These are phyloP conservation scores for Letharia columbiana DNA, from an alignment of 495 filamentous ascomycete genomes.

Conservation along the genomic window DNA sequence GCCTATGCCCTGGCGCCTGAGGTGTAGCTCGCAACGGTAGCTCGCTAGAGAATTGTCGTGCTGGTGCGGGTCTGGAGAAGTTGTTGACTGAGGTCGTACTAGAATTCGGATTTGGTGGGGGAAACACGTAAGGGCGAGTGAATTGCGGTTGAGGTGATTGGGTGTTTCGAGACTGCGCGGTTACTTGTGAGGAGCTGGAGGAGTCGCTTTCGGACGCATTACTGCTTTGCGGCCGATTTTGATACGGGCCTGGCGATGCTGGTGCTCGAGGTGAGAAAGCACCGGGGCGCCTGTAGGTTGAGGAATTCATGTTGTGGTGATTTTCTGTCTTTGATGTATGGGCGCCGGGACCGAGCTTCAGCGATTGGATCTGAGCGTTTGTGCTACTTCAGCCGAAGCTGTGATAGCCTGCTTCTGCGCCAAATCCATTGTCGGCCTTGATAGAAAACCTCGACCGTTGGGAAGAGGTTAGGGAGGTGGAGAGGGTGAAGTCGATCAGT, in stretches of 20 bases:
- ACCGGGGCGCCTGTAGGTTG: constrained; percentile 24
- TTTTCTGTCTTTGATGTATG: background rate
- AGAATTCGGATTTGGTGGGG: constrained; percentile 21
- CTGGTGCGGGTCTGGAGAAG: constrained; percentile 28
- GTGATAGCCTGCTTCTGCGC: background rate
- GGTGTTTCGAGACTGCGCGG: constrained; percentile 35
- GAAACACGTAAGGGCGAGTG: constrained; percentile 30
- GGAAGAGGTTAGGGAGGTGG: background rate
- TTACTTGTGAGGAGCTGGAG: constrained; percentile 43
- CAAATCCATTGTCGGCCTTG: background rate
- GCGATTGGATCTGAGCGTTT: background rate
- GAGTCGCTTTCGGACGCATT: constrained; percentile 47
- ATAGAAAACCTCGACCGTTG: background rate
- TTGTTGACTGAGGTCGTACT: constrained; percentile 28
- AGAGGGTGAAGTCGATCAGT: background rate
- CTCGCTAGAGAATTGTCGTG: constrained; percentile 34
- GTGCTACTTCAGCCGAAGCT: background rate
- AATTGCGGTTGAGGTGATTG: constrained; percentile 23
- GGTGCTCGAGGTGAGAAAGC: constrained; percentile 25
- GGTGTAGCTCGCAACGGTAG: constrained; percentile 28
- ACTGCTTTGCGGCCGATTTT: constrained; percentile 28
- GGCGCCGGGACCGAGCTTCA: constrained; percentile 3
- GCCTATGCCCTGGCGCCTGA: constrained; percentile 38
- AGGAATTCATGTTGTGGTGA: constrained; percentile 22
- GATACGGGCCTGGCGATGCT: constrained; percentile 21